A percentile compares a stretch with the other conserved stretches of the same genome.
Evolutionary conservation across 2,329 filamentous ascomycete species (phyloP).

Genomic region (Aspergillus chevalieri): DNA sequence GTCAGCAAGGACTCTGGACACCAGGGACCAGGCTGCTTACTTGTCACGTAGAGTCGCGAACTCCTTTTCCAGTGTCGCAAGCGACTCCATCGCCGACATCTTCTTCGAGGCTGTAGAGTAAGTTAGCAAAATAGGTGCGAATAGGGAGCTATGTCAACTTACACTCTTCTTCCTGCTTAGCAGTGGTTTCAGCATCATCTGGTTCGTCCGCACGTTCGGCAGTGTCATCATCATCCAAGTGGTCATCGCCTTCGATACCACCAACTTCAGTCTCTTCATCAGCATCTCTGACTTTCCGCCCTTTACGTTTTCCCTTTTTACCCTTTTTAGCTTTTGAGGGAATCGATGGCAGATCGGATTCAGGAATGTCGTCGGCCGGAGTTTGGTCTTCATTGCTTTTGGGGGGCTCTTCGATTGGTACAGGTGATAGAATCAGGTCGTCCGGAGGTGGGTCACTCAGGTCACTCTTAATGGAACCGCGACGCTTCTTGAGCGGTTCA

Average conservation of each 20-base stretch:
- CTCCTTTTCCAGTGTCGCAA: conserved; percentile 76
- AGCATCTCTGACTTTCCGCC: conserved; percentile 35
- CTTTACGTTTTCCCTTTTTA: conserved; percentile 43
- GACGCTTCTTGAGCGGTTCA: conserved; percentile 37
- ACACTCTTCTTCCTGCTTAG: conserved; percentile 50
- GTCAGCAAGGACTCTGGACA: background rate
- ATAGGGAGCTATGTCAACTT: conserved; percentile 18
- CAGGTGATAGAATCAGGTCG: conserved; percentile 27
- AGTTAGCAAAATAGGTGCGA: conserved; percentile 3
- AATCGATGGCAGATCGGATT: conserved; percentile 24
- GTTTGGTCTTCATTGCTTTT: conserved; percentile 26
- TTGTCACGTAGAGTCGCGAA: conserved; percentile 75
- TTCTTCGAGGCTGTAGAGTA: conserved; percentile 65
- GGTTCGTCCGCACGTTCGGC: conserved; percentile 43
- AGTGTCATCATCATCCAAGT: conserved; percentile 46
- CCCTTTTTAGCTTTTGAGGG: conserved; percentile 34
- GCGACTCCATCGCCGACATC: conserved; percentile 70
- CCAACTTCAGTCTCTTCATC: conserved; percentile 32
- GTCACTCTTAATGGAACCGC: conserved; percentile 34
- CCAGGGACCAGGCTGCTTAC: conserved; percentile 24
- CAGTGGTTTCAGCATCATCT: conserved; percentile 38
- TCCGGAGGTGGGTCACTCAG: conserved; percentile 31
- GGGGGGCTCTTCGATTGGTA: conserved; percentile 28
- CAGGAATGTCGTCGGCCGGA: conserved; percentile 26
- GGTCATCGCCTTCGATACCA: conserved; percentile 38